A percentile compares a stretch with the other conserved stretches of the same genome.
phyloP scores from a whole-genome alignment of 2,329 filamentous ascomycete species.

The Lasiodiplodia sp. region DNA sequence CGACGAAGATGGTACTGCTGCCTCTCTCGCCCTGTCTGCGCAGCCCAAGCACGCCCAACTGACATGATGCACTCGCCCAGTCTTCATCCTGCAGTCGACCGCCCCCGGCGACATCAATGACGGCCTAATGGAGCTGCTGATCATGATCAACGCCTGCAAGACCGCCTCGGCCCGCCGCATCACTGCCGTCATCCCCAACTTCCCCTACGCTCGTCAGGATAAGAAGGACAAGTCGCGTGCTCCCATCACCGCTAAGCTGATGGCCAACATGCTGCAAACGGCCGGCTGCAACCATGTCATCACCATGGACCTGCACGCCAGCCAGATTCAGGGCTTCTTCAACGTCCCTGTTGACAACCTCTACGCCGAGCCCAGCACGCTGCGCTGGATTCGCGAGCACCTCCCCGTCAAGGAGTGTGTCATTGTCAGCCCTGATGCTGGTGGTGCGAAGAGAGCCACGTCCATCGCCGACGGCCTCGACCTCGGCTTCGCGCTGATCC shows the following conservation, averaged over 20 bases:
- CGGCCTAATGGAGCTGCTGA: slow-evolving; percentile 95
- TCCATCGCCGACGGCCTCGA: slow-evolving; percentile 92
- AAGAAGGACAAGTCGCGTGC: slow-evolving; percentile 97
- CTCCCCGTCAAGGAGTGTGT: slow-evolving; percentile 82
- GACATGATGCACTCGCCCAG: slow-evolving; percentile 51
- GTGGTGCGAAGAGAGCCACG: slow-evolving; percentile 92
- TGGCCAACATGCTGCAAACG: slow-evolving; percentile 97
- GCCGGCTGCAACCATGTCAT: slow-evolving; percentile 93
- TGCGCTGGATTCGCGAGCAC: slow-evolving; percentile 91
- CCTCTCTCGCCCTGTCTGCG: slow-evolving; percentile 46
- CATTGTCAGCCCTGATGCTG: slow-evolving; percentile 93
- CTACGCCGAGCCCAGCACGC: slow-evolving; percentile 90
- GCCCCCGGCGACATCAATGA: slow-evolving; percentile 97
- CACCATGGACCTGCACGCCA: slow-evolving; percentile 94
- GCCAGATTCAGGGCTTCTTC: slow-evolving; percentile 96
- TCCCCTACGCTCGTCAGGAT: slow-evolving; percentile 94
- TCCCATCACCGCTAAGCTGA: slow-evolving; percentile 94
- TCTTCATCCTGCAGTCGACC: slow-evolving; percentile 96
- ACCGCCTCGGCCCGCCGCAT: slow-evolving; percentile 86
- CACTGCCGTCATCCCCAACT: slow-evolving; percentile 94
- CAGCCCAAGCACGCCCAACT: slow-evolving; percentile 13
- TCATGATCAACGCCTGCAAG: slow-evolving; percentile 97
- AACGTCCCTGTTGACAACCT: slow-evolving; percentile 82
- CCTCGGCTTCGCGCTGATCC: slow-evolving; percentile 89
- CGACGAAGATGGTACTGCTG: slow-evolving; percentile 81